Conservation (phyloP, 1,139 yeast species). For the Nakaseomyces bracarensis region DNA sequence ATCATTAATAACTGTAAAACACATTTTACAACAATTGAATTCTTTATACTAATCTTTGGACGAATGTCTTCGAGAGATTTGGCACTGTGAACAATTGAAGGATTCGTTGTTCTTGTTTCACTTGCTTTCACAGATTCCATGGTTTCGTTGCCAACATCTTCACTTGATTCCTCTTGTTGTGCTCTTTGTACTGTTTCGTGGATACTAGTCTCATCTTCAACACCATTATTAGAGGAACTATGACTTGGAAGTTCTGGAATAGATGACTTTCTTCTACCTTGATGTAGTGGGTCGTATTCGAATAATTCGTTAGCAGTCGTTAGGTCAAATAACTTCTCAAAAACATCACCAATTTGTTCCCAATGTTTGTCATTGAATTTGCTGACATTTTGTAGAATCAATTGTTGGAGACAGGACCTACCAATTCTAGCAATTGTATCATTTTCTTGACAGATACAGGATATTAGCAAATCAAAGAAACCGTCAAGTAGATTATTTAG, state of each 20-base stretch:
- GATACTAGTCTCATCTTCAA: constrained; percentile 7
- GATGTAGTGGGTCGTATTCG: constrained; percentile 53
- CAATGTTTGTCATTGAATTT: constrained; percentile 63
- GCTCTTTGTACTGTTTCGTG: constrained; percentile 29
- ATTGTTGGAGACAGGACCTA: constrained; percentile 72
- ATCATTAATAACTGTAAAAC: constrained; percentile 84
- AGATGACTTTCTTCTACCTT: constrained; percentile 26
- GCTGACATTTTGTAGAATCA: constrained; percentile 65
- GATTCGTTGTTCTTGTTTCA: neutral
- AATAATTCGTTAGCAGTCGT: constrained; percentile 86
- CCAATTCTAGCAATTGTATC: constrained; percentile 96
- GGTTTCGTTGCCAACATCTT: constrained; percentile 28
- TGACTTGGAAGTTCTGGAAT: constrained; percentile 6
- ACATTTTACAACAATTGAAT: constrained; percentile 83
- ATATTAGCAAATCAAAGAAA: constrained; percentile 64
- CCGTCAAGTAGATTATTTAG: constrained; percentile 69
- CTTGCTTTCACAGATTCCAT: constrained; percentile 5
- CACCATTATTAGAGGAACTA: constrained; percentile 5
- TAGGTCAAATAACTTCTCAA: constrained; percentile 59
- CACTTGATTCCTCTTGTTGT: constrained; percentile 29
- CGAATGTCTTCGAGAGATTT: constrained; percentile 20
- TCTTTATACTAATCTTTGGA: constrained; percentile 45
- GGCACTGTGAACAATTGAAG: constrained; percentile 10
- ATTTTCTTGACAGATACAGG: constrained; percentile 93
- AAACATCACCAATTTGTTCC: constrained; percentile 57